Percentiles rank a stretch among this genome's conserved stretches.
phyloP scores from a whole-genome alignment of 306 rosid species.

The Sechiopsis laciniata region DNA sequence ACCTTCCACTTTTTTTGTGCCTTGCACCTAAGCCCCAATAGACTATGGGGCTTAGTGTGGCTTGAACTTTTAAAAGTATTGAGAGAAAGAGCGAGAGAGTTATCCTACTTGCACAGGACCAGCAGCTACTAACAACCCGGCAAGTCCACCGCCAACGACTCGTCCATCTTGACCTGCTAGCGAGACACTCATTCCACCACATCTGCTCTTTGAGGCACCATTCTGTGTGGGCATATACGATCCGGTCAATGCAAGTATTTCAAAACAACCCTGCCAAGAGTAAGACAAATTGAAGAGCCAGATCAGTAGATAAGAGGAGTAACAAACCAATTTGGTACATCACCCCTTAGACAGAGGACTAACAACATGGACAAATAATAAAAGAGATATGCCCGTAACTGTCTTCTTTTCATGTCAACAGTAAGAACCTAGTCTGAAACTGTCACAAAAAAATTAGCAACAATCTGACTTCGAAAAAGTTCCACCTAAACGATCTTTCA shows the following conservation, averaged over 20 bases:
- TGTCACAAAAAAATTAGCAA: neutral
- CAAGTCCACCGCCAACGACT: slow-evolving; percentile 25
- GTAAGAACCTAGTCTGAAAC: neutral
- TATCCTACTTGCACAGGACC: slow-evolving; percentile 26
- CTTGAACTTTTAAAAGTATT: no score
- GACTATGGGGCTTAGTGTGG: no score
- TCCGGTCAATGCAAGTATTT: slow-evolving; percentile 22
- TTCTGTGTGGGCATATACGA: slow-evolving; percentile 25
- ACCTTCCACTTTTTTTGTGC: no score
- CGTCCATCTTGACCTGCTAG: slow-evolving; percentile 27
- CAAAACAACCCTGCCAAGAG: slow-evolving; percentile 21
- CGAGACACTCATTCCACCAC: slow-evolving; percentile 26
- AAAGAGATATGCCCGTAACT: neutral
- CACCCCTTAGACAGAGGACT: neutral
- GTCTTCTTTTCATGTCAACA: neutral
- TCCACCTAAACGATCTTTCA: no score
- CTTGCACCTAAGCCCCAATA: no score
- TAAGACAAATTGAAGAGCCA: slow-evolving; percentile 6
- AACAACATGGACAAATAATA: neutral
- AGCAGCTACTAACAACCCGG: slow-evolving; percentile 28
- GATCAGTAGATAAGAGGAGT: neutral
- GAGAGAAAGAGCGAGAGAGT: neutral
- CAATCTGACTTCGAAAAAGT: neutral
- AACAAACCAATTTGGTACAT: neutral
- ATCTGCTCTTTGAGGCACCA: slow-evolving; percentile 24